phyloP scores from a whole-genome alignment of 148 eudicot genomes.

The Rhododendron ovatum region DNA sequence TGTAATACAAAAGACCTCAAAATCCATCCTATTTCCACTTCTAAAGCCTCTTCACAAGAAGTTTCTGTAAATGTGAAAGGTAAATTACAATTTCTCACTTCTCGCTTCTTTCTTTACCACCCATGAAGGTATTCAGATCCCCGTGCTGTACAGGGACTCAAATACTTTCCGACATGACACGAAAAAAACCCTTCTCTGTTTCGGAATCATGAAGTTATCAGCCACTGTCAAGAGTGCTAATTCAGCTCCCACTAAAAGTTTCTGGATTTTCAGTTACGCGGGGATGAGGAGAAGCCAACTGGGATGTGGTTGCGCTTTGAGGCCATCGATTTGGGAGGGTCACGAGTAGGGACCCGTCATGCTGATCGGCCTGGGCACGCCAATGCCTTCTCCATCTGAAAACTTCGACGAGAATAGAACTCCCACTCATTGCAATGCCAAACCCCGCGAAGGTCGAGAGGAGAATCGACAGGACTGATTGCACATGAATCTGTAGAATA shows the following conservation, averaged over 20 bases:
- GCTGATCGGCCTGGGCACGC: conserved; percentile 15
- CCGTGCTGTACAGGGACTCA: not conserved
- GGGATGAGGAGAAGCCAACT: conserved; percentile 15
- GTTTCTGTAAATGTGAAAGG: not conserved
- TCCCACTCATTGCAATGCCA: conserved; percentile 75
- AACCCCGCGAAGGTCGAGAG: conserved; percentile 80
- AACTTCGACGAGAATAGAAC: conserved; percentile 55
- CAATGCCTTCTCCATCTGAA: conserved; percentile 45
- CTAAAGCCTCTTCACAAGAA: not conserved
- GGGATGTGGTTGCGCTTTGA: conserved; percentile 17
- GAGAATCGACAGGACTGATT: conserved; percentile 68
- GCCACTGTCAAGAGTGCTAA: not conserved
- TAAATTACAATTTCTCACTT: not conserved
- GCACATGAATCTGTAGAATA: conserved; percentile 55
- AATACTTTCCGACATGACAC: not conserved
- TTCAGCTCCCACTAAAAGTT: conserved; percentile 38
- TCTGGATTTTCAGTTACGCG: conserved; percentile 35
- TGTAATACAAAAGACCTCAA: not conserved
- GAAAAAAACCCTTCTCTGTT: not conserved
- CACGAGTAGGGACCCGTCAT: conserved; percentile 13
- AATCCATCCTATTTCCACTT: not conserved
- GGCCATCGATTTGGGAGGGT: conserved; percentile 10
- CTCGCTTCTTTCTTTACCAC: not conserved
- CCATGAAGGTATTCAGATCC: not conserved
- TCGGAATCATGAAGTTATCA: not conserved